Conservation (phyloP, 2,329 filamentous ascomycete genomes). For the Pleoardoris graminearum region DNA sequence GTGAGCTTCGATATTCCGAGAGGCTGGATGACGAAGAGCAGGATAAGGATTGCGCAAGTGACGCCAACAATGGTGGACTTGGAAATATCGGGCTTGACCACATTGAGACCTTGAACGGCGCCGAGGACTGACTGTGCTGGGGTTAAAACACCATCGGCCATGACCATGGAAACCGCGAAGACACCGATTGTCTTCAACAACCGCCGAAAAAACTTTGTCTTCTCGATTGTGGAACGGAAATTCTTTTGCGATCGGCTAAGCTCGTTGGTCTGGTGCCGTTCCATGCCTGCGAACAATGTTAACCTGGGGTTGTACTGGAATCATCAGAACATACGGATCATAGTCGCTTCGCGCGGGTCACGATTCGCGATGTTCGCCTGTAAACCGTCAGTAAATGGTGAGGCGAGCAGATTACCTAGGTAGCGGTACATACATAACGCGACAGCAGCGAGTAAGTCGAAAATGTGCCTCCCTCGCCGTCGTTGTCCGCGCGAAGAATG, state of each 20-base stretch:
- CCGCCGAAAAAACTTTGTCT: constrained; percentile 55
- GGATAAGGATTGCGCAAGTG: constrained; percentile 65
- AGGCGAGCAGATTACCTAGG: background rate
- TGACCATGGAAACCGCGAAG: constrained; percentile 68
- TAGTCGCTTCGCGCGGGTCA: constrained; percentile 61
- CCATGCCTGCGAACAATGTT: constrained; percentile 46
- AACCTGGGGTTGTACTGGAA: background rate
- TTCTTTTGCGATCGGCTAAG: constrained; percentile 56
- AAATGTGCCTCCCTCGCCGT: constrained; percentile 73
- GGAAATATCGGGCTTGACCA: constrained; percentile 60
- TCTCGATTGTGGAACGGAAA: constrained; percentile 62
- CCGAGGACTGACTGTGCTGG: constrained; percentile 72
- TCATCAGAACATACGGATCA: constrained; percentile 49
- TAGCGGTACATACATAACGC: constrained; percentile 50
- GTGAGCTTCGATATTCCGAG: constrained; percentile 66
- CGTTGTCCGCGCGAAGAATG: constrained; percentile 68
- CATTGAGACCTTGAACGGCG: constrained; percentile 64
- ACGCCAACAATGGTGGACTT: constrained; percentile 64
- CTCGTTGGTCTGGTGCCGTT: constrained; percentile 62
- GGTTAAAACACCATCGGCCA: constrained; percentile 68
- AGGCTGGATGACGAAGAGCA: constrained; percentile 67
- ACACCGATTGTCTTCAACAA: constrained; percentile 66
- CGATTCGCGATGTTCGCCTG: constrained; percentile 62
- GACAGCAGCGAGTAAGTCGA: constrained; percentile 67
- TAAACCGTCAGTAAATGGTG: background rate